Evolutionary conservation across 108 stramenopile genomes (phyloP).

Genomic region (Nannochloropsis salina): DNA sequence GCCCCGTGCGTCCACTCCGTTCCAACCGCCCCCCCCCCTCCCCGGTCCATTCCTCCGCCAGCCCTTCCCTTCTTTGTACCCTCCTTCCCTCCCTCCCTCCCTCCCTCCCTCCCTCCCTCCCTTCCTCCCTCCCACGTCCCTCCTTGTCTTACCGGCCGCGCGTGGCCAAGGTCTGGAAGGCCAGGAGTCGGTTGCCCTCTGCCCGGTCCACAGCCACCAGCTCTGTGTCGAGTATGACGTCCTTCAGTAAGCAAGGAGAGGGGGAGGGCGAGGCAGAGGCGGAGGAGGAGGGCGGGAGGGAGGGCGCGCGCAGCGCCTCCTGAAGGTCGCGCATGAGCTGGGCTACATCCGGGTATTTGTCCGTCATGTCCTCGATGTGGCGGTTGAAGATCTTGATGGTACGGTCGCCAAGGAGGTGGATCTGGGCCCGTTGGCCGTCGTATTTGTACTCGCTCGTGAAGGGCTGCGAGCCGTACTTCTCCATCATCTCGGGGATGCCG

Average conservation of each 20-base stretch:
- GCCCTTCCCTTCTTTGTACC: neutral
- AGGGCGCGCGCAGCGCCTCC: neutral
- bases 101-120: neutral
- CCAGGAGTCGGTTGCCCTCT: neutral
- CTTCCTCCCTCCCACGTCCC: neutral
- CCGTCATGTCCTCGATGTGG: slow-evolving; percentile 15
- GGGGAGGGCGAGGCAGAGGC: neutral
- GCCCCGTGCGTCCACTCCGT: neutral
- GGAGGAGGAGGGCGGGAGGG: neutral
- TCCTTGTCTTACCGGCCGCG: neutral
- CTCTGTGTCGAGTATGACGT: slow-evolving; percentile 7
- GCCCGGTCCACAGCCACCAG: slow-evolving; percentile 8
- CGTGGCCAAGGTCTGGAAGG: neutral
- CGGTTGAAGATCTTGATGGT: neutral
- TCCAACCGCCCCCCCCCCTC: neutral
- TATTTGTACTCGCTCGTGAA: slow-evolving; percentile 7
- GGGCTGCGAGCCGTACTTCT: neutral
- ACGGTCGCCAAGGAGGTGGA: neutral
- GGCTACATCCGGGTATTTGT: neutral
- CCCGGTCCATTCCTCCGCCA: neutral
- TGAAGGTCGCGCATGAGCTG: neutral
- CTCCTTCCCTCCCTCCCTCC: neutral
- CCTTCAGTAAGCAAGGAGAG: neutral
- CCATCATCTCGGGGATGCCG: neutral
- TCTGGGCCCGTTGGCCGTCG: slow-evolving; percentile 14